Percentiles rank a stretch among this genome's conserved stretches.
Evolutionary conservation across 179 eudicot species (phyloP).

Genomic region (Beta macrorhiza): DNA sequence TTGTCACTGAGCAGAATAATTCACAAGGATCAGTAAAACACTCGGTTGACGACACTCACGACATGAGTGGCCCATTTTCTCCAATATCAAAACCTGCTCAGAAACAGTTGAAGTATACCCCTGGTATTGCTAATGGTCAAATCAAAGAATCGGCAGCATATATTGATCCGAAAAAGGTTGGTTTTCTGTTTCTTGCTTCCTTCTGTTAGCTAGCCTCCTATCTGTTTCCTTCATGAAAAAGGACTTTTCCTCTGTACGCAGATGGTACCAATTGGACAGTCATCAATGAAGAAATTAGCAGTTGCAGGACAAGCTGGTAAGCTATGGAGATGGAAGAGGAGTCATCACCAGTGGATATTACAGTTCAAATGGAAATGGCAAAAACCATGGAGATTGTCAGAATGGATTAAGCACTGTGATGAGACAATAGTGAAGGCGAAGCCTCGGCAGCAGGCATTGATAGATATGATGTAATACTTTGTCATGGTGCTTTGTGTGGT

Average conservation of each 20-base stretch:
- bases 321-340: constrained; percentile 99
- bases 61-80: constrained; percentile 66
- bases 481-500: constrained; percentile 14
- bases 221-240: constrained; percentile 2
- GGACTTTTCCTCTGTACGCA: constrained; percentile 30
- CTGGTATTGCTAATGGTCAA: constrained; percentile 85
- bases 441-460: constrained; percentile 77
- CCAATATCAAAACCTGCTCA: constrained; percentile 84
- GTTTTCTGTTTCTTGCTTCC: constrained; percentile 18
- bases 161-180: constrained; percentile 82
- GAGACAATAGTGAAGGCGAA: constrained; percentile 79
- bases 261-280: constrained; percentile 90
- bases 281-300: constrained; percentile 84
- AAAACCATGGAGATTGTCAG: constrained; percentile 98
- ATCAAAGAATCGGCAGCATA: constrained; percentile 73
- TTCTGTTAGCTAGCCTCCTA: constrained; percentile 14
- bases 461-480: constrained; percentile 41
- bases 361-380: constrained; percentile 99
- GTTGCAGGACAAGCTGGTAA: constrained; percentile 84
- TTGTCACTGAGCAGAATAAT: constrained; percentile 45
- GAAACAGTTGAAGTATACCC: constrained; percentile 91
- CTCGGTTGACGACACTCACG: constrained; percentile 44
- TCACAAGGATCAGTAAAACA: constrained; percentile 61
- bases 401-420: constrained; percentile 94
- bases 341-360: constrained; percentile 96